These are phyloP conservation scores for Sparassis latifolia DNA, from an alignment of 1,284 basidiomycete genomes.

Conservation along the genomic window DNA sequence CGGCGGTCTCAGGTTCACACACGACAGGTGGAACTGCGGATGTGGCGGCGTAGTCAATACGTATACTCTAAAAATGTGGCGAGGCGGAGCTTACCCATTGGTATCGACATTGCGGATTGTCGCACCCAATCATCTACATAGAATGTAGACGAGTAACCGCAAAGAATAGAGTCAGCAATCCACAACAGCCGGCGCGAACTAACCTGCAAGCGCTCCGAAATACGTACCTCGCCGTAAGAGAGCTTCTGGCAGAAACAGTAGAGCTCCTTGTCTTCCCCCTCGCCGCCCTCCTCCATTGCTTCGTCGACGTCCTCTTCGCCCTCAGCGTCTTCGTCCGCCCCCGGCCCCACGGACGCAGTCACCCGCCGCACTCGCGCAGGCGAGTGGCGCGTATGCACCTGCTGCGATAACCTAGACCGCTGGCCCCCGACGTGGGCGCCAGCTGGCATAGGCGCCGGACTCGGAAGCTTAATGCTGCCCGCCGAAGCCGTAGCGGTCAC, in stretches of 20 bases:
- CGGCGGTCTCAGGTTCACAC: constrained; percentile 53
- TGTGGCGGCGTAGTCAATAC: neutral
- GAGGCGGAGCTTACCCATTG: constrained; percentile 52
- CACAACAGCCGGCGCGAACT: constrained; percentile 1
- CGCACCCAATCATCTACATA: constrained; percentile 62
- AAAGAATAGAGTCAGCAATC: constrained; percentile 2
- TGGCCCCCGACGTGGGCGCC: constrained; percentile 11
- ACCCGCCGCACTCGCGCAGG: constrained; percentile 29
- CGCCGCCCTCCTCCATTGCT: constrained; percentile 38
- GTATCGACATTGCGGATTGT: constrained; percentile 58
- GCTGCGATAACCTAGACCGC: constrained; percentile 23
- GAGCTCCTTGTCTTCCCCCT: constrained; percentile 46
- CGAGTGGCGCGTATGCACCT: constrained; percentile 24
- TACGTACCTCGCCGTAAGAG: constrained; percentile 55
- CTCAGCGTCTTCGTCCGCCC: constrained; percentile 39
- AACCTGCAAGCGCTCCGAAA: constrained; percentile 1
- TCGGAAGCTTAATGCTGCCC: constrained; percentile 30
- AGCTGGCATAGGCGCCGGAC: constrained; percentile 25
- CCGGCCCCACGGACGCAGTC: constrained; percentile 32
- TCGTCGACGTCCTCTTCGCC: constrained; percentile 36
- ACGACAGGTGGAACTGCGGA: constrained; percentile 55
- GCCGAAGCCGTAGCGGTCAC: constrained; percentile 18
- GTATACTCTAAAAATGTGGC: neutral
- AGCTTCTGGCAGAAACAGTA: constrained; percentile 65
- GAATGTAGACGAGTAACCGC: neutral